A percentile compares a stretch with the other conserved stretches of the same genome.
phyloP scores from a whole-genome alignment of 78 protist genomes.

The Dictyostelium purpureum region DNA sequence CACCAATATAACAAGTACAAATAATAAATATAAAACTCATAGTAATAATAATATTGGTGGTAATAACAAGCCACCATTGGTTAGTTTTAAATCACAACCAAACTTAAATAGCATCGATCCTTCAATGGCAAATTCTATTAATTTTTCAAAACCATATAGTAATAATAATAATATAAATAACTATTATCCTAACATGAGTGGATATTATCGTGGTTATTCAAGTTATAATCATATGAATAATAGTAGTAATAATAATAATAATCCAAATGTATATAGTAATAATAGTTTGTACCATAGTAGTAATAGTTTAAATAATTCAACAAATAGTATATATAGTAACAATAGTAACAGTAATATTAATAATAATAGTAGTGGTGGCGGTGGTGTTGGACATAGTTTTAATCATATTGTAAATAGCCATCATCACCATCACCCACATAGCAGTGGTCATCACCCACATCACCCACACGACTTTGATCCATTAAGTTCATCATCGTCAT shows the following conservation, averaged over 20 bases:
- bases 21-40: neutral
- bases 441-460: neutral
- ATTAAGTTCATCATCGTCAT: constrained; percentile 8
- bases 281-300: too few relatives aligned
- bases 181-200: neutral
- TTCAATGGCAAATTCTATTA: neutral
- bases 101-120: constrained; percentile 47
- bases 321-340: neutral
- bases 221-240: neutral
- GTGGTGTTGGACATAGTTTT: neutral
- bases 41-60: neutral
- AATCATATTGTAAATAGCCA: neutral
- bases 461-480: neutral
- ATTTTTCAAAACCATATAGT: neutral
- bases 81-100: constrained; percentile 70
- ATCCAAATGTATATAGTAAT: neutral
- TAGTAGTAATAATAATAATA: neutral
- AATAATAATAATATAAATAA: neutral
- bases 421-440: neutral
- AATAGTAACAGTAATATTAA: neutral
- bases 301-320: constrained; percentile 1
- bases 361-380: neutral
- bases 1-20: neutral
- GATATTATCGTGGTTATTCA: neutral
- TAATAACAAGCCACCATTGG: constrained; percentile 35